Evolutionary conservation across 257 asterid species (phyloP), one percentile per base, ranked within the genome.

Genomic region (Agastache rugosa): DNA sequence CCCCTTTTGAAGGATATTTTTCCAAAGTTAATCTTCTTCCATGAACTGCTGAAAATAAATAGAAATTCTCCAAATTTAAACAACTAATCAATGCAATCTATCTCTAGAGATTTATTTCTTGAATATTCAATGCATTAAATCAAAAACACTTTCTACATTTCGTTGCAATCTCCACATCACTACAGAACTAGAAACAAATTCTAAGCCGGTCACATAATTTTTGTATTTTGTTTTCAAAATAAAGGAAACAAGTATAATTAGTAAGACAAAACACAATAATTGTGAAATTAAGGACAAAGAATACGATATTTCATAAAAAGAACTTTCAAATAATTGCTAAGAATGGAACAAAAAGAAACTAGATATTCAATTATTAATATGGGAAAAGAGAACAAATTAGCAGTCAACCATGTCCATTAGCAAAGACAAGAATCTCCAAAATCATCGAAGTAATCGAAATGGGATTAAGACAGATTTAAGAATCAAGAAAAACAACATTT

Each of bases 341-440:
- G 56, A 47, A 83, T 23, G 17, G n/a, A 77, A 73, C 75, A 69
- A 70, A 58, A 27, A 58, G 22, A 19, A 70, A 61, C 53, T 75
- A 67, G 31, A 63, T 11, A 75, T 23, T 25, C 63, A 64, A 80
- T 78, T n/a, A 78, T 72, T 72, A 74, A 69, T 29, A 11, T 60
- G 53, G 15, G 19, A 41, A 64, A 56, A 67, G 25, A 58, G 27
- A 75, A 80, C 81, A 79, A 75, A 63, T 67, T 35, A 51, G 65
- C 15, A 39, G 78, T 71, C 85, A 71, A 75, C 55, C 47, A 74
- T 31, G 73, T 34, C 51, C 64, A 63, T 20, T 47, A 44, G 12
- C 76, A 58, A 25, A 54, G 59, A 79, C 60, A 53, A 50, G 23
- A 71, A 71, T 72, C 74, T 67, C 61, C 82, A 51, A 75, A 67